Percentiles rank a stretch among this genome's conserved stretches.
Evolutionary conservation across 75 land plant species (phyloP).

Genomic region (Sequoiadendron giganteum): DNA sequence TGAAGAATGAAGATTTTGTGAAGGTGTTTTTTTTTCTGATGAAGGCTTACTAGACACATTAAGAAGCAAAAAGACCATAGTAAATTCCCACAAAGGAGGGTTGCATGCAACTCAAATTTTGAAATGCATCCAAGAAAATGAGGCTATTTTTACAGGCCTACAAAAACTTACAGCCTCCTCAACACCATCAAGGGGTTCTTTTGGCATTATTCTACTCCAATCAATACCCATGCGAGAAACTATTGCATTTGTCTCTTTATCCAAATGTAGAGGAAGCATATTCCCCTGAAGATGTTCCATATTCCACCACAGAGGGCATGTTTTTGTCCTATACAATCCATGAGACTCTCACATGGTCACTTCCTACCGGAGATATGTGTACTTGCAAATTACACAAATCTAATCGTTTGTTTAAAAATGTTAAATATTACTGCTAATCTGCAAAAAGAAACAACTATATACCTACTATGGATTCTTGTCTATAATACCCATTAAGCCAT

Average conservation of each 20-base stretch:
- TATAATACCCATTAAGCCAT: too few relatives aligned
- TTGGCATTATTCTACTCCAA: conserved; percentile 86
- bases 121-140: not conserved
- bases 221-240: conserved; percentile 95
- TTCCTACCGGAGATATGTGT: too few relatives aligned
- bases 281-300: too few relatives aligned
- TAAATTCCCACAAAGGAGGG: not conserved
- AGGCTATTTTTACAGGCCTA: not conserved
- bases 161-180: conserved; percentile 48
- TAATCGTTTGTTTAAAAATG: too few relatives aligned
- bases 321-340: too few relatives aligned
- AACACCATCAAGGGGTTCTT: conserved; percentile 66
- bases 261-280: conserved; percentile 40
- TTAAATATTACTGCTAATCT: too few relatives aligned
- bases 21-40: too few relatives aligned
- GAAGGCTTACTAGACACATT: conserved; percentile 47
- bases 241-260: conserved; percentile 68
- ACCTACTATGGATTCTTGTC: too few relatives aligned
- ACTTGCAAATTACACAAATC: too few relatives aligned
- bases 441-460: too few relatives aligned
- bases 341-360: too few relatives aligned
- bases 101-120: not conserved
- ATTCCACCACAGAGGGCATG: too few relatives aligned
- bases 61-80: conserved; percentile 43
- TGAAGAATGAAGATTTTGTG: not conserved